Conservation (phyloP, 1,284 basidiomycete genomes). For the Thelephora terrestris region DNA sequence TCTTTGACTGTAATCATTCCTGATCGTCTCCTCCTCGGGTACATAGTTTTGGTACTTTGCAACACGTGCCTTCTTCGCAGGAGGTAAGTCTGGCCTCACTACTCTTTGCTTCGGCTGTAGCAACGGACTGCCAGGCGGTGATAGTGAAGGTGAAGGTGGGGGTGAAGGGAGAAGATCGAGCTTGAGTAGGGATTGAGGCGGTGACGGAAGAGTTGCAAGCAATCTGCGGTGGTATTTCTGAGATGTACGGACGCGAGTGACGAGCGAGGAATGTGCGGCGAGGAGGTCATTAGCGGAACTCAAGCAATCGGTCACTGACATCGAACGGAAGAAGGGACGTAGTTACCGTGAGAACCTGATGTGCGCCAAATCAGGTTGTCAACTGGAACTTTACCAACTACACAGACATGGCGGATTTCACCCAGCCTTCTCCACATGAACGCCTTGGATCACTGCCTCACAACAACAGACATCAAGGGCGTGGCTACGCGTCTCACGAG, state of each 20-base stretch:
- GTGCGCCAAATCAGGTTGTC: no score
- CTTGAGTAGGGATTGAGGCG: constrained; percentile 30
- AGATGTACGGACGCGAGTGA: constrained; percentile 29
- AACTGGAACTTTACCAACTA: no score
- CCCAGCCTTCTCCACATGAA: no score
- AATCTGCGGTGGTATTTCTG: constrained; percentile 33
- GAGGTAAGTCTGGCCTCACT: constrained; percentile 47
- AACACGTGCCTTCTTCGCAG: constrained; percentile 59
- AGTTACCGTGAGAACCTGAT: no score
- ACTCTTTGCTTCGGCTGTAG: constrained; percentile 26
- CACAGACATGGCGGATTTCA: no score
- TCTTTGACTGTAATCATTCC: constrained; percentile 88
- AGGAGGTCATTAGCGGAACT: constrained; percentile 42
- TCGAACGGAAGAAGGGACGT: not conserved
- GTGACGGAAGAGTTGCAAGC: constrained; percentile 27
- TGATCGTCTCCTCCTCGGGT: constrained; percentile 86
- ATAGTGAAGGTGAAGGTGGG: constrained; percentile 31
- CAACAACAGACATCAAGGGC: no score
- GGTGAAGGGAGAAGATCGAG: constrained; percentile 40
- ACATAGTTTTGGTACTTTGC: constrained; percentile 69
- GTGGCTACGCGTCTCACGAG: no score
- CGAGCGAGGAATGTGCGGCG: constrained; percentile 34
- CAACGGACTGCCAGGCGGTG: constrained; percentile 37
- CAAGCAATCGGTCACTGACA: constrained; percentile 25
- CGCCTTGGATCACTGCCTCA: no score